Evolutionary conservation across 176 grass and related monocot species (phyloP).

Genomic region (Musa schizocarpa): DNA sequence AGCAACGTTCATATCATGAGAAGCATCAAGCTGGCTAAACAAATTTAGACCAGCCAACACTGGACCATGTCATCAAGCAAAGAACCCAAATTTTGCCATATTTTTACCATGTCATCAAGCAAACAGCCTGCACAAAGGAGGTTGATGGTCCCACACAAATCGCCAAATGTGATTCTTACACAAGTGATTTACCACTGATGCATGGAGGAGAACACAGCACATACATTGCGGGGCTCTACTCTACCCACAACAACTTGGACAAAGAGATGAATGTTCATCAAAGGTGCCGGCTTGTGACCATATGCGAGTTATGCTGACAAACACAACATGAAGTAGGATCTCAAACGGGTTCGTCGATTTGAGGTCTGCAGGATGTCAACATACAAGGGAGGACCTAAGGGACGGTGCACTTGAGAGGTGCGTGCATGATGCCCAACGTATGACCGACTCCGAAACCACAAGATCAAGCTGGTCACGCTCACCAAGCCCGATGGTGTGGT

Average conservation of each 20-base stretch:
- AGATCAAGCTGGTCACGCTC: conserved; percentile 56
- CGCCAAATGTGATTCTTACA: neutral
- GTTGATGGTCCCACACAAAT: neutral
- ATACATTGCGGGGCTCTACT: neutral
- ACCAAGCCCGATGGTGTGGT: conserved; percentile 62
- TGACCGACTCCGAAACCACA: conserved; percentile 64
- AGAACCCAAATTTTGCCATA: neutral
- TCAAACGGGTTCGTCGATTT: neutral
- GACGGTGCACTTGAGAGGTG: conserved; percentile 55
- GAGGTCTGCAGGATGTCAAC: conserved; percentile 26
- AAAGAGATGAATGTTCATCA: neutral
- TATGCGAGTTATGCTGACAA: neutral
- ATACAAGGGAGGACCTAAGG: conserved; percentile 71
- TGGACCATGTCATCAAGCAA: neutral
- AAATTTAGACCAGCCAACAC: neutral
- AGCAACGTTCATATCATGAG: neutral
- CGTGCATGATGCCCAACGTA: conserved; percentile 94
- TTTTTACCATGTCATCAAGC: neutral
- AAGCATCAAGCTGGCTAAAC: neutral
- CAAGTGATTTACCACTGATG: neutral
- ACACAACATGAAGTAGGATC: neutral
- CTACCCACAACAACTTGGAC: neutral
- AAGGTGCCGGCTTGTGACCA: neutral
- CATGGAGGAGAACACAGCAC: neutral
- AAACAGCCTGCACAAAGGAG: neutral